Percentiles rank a stretch among this genome's conserved stretches.
These are phyloP conservation scores for Ceratobasidium sp. DNA, from an alignment of 1,284 basidiomycete genomes.

Conservation along the genomic window DNA sequence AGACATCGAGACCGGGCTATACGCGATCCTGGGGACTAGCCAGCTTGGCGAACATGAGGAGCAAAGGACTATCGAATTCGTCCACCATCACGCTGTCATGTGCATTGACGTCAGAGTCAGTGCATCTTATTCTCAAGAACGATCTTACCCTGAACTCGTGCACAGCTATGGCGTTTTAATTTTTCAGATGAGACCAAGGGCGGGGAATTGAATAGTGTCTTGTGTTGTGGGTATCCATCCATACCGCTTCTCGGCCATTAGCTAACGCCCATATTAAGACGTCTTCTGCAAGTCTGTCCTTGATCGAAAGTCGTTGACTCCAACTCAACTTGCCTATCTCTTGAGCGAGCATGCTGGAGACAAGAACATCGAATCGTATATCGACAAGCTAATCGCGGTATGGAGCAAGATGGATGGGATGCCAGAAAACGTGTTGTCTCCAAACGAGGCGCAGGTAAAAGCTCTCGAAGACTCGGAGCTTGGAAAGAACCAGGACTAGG, in stretches of 20 bases:
- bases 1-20: conserved; percentile 1
- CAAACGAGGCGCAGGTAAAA: background rate
- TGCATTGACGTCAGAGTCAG: conserved; percentile 3
- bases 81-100: conserved; percentile 4
- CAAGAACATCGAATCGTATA: background rate
- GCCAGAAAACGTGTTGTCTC: background rate
- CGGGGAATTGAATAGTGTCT: conserved; percentile 4
- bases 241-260: background rate
- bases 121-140: background rate
- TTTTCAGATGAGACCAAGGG: background rate
- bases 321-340: background rate
- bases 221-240: background rate
- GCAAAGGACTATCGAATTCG: background rate
- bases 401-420: conserved; percentile 10
- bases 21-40: background rate
- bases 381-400: background rate
- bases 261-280: background rate
- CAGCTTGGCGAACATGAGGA: conserved; percentile 1
- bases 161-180: conserved; percentile 2
- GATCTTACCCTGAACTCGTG: background rate
- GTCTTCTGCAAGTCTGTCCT: conserved; percentile 8
- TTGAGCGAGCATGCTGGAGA: conserved; percentile 1
- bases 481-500: background rate
- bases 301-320: background rate
- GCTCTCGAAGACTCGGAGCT: background rate